A percentile compares a stretch with the other conserved stretches of the same genome.
Evolutionary conservation across 805 yeast genomes (phyloP).

Genomic region (Cyberlindnera galapagoensis): DNA sequence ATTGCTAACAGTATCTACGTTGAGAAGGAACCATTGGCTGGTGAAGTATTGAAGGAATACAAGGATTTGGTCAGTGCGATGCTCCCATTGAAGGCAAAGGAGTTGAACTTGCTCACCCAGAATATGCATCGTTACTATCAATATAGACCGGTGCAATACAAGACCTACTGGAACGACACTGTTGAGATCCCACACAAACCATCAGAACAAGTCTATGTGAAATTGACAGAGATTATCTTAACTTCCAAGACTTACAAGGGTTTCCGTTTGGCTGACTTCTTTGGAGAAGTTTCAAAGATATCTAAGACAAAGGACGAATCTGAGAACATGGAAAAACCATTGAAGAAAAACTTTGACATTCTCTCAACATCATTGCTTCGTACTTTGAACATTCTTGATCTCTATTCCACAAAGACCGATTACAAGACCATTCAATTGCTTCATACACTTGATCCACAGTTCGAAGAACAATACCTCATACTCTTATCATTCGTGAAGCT

Average conservation of each 20-base stretch:
- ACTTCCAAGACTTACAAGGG: constrained; percentile 21
- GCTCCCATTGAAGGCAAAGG: constrained; percentile 46
- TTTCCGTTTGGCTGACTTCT: constrained; percentile 26
- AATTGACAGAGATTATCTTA: constrained; percentile 25
- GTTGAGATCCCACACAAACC: constrained; percentile 3
- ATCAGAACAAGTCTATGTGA: constrained; percentile 1
- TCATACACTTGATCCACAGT: constrained; percentile 25
- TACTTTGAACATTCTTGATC: constrained; percentile 43
- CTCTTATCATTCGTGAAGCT: constrained; percentile 41
- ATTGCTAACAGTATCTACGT: constrained; percentile 56
- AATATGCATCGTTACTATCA: constrained; percentile 82
- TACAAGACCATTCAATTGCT: constrained; percentile 36
- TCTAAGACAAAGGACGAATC: too few species aligned
- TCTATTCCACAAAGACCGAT: constrained; percentile 32
- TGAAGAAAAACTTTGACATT: constrained; percentile 44
- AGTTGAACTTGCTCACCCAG: constrained; percentile 61
- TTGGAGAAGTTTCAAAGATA: too few species aligned
- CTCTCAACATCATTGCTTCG: constrained; percentile 52
- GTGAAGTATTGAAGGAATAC: constrained; percentile 52
- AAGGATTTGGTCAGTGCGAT: constrained; percentile 43
- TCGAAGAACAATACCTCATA: constrained; percentile 37
- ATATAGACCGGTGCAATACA: constrained; percentile 51
- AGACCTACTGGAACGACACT: constrained; percentile 3
- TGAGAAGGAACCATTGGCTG: constrained; percentile 63
- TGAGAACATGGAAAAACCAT: too few species aligned